Base-by-base conservation (phyloP, 1,139 yeast genomes). In the Geotrichum carabidarum region DNA sequence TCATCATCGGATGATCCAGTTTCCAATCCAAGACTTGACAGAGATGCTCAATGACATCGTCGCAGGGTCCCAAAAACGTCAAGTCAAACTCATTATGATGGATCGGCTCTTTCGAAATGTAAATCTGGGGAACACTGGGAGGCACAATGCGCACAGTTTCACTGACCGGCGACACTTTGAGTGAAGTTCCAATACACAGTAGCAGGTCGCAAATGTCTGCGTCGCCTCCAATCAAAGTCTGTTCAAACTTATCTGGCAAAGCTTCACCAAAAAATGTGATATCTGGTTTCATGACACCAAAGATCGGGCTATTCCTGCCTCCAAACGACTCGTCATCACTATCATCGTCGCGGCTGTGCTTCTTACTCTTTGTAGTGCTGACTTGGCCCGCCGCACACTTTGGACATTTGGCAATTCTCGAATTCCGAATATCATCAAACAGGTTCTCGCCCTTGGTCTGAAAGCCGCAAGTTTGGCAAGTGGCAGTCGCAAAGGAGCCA, bases 141-240 rank as follows among this genome's bases (percentile, higher is more conserved):
- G 87, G 84, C 1, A 90, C 70, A 68, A 81, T 77, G 57, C 88
- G 83, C n/a, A 90, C 90, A 48, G 93, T 87, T 57, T 89, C 91
- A 47, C 93, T 85, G n/a, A 93, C 98, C 0, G 99, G 99, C 0
- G 96, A 91, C 34, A 93, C 99, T 67, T 91, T 89, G 57, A 93
- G 76, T 27, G 98, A 91, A 0, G 99, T 93, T 8, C 99, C 99
- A 15, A 91, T 83, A 68, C 96, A 86, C 6, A 93, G 78, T 46
- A 93, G 71, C 55, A 93, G 73, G 71, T 93, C 98, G 71, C 96
- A 89, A 32, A 80, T 74, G 17, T 74, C 66, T 3, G 84, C 74
- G 53, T 74, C 78, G 11, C 70, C 69, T n/a, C 62, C 64, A 41
- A 77, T 75, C 41, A 87, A 78, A 31, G 79, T 72, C 49, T 79